These are phyloP conservation scores for Fusarium annulatum DNA, from an alignment of 2,329 filamentous ascomycete species.

Conservation along the genomic window DNA sequence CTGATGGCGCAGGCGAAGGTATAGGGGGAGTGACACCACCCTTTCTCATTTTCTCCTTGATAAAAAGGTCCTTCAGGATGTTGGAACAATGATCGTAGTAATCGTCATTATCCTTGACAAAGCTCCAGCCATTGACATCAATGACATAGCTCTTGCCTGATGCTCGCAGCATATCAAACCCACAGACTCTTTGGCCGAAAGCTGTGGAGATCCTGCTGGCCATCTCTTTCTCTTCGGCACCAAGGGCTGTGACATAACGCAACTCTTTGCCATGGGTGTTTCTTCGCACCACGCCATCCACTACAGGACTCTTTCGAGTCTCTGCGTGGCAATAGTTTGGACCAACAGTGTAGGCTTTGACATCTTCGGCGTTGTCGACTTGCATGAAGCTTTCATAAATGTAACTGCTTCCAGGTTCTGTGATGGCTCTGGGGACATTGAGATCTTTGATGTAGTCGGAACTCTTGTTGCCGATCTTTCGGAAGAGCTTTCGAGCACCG, in stretches of 20 bases:
- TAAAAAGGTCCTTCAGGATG: constrained; percentile 89
- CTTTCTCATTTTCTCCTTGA: constrained; percentile 78
- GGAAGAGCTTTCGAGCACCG: constrained; percentile 90
- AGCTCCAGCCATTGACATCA: constrained; percentile 99
- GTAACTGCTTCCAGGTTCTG: constrained; percentile 84
- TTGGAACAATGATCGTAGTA: constrained; percentile 93
- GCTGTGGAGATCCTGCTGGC: constrained; percentile 90
- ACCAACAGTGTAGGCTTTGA: constrained; percentile 98
- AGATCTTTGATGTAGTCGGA: constrained; percentile 90
- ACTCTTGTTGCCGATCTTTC: constrained; percentile 99
- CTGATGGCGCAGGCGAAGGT: constrained; percentile 60
- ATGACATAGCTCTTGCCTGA: constrained; percentile 95
- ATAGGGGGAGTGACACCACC: constrained; percentile 68
- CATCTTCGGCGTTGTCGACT: constrained; percentile 96
- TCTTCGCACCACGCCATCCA: constrained; percentile 93
- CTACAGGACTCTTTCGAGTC: constrained; percentile 95
- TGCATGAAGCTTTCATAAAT: constrained; percentile 97
- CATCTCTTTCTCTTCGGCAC: constrained; percentile 82
- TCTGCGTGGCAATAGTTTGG: constrained; percentile 95
- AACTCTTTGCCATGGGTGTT: constrained; percentile 98
- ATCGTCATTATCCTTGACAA: constrained; percentile 98
- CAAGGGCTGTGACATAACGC: constrained; percentile 90
- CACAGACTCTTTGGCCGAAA: constrained; percentile 95
- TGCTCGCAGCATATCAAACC: constrained; percentile 91
- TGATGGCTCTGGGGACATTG: constrained; percentile 80